Evolutionary conservation across 257 asterid genomes (phyloP).

Genomic region (Orobanche coerulescens): DNA sequence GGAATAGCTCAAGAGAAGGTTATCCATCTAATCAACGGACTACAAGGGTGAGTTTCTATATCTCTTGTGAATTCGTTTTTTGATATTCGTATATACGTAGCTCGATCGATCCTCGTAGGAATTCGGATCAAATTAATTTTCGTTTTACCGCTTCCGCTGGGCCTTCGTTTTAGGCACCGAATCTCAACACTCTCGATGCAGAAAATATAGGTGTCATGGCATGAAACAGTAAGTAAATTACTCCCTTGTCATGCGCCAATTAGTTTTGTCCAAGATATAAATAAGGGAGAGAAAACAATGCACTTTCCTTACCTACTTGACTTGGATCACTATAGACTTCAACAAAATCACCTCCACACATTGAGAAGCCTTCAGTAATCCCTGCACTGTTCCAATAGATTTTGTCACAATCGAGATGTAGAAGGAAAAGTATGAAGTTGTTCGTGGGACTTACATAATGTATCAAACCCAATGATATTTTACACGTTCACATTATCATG

Average conservation of each 20-base stretch:
- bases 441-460: slow-evolving; percentile 1
- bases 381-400: slow-evolving; percentile 80
- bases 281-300: slow-evolving; percentile 9
- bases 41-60: too few relatives aligned
- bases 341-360: slow-evolving; percentile 98
- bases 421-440: neutral
- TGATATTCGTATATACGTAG: too few relatives aligned
- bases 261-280: neutral
- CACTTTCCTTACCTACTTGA: slow-evolving; percentile 61
- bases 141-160: too few relatives aligned
- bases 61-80: too few relatives aligned
- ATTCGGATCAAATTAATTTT: too few relatives aligned
- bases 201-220: neutral
- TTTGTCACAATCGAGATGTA: neutral
- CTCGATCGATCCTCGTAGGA: too few relatives aligned
- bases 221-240: slow-evolving; percentile 6
- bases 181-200: neutral
- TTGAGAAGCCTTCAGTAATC: slow-evolving; percentile 91
- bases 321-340: slow-evolving; percentile 87
- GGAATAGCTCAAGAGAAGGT: too few relatives aligned
- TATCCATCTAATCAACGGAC: too few relatives aligned
- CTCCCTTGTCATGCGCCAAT: slow-evolving; percentile 17
- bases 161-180: too few relatives aligned
- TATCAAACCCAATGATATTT: neutral
- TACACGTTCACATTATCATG: slow-evolving; percentile 8